phyloP scores from a whole-genome alignment of 805 yeast species.

The Ogataea siamensis region DNA sequence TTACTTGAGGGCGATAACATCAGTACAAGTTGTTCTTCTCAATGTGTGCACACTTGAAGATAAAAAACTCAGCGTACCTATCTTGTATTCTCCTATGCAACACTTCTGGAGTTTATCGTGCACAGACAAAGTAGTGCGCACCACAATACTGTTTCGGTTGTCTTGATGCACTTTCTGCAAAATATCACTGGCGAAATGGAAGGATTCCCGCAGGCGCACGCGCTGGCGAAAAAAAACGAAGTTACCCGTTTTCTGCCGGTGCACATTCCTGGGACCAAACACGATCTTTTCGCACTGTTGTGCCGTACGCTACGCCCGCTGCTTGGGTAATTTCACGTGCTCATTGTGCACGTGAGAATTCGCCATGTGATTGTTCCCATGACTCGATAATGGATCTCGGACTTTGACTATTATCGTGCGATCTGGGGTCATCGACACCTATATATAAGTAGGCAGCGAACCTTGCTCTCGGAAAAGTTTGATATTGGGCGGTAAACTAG shows the following conservation, averaged over 20 bases:
- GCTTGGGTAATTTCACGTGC: neutral
- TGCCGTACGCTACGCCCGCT: neutral
- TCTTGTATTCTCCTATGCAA: conserved; percentile 2
- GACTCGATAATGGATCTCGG: neutral
- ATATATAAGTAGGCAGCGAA: neutral
- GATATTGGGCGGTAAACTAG: neutral
- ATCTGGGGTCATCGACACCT: neutral
- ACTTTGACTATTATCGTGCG: neutral
- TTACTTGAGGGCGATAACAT: conserved; percentile 29
- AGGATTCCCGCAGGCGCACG: neutral
- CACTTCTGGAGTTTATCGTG: conserved; percentile 6
- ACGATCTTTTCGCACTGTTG: neutral
- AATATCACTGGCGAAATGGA: neutral
- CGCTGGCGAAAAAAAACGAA: neutral
- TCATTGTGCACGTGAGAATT: neutral
- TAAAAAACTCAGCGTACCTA: conserved; percentile 1
- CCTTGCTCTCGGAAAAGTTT: neutral
- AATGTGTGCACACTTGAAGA: neutral
- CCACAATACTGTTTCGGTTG: neutral
- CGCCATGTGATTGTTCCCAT: conserved; percentile 2
- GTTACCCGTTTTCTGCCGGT: neutral
- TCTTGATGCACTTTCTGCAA: conserved; percentile 3
- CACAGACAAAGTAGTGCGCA: conserved; percentile 4
- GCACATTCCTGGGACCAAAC: neutral
- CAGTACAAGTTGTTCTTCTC: neutral